Conservation (phyloP, 768 basidiomycete genomes). For the Suillus subalutaceus region DNA sequence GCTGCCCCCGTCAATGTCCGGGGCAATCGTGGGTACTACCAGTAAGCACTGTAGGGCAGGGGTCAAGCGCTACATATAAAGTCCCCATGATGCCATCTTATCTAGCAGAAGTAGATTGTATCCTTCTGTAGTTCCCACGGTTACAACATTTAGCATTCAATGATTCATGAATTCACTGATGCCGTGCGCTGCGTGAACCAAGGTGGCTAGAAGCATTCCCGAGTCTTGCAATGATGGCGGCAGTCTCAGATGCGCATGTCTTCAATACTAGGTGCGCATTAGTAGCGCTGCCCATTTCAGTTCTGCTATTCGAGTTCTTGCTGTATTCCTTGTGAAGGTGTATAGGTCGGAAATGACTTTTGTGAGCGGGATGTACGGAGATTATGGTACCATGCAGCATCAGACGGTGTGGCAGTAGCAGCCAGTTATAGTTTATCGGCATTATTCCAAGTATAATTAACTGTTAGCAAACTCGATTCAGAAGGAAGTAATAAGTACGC, state of each 20-base stretch:
- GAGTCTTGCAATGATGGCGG: not conserved
- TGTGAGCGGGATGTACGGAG: conserved; percentile 5
- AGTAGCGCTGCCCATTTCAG: not conserved
- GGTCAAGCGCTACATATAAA: not conserved
- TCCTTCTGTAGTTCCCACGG: too few species aligned
- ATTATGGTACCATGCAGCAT: not conserved
- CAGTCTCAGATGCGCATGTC: not conserved
- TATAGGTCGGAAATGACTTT: not conserved
- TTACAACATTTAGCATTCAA: too few species aligned
- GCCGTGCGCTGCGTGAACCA: not conserved
- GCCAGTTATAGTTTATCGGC: too few species aligned
- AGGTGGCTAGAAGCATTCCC: not conserved
- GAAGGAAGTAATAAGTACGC: not conserved
- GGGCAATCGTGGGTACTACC: too few species aligned
- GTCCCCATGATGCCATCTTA: too few species aligned
- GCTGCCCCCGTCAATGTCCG: too few species aligned
- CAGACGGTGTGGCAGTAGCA: too few species aligned
- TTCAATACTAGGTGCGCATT: not conserved
- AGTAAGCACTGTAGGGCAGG: too few species aligned
- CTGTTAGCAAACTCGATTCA: not conserved
- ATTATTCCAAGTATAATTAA: not conserved
- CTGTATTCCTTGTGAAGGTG: not conserved
- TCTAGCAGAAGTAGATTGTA: too few species aligned
- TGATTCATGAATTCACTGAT: too few species aligned
- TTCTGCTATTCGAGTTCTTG: not conserved